Percentiles rank a stretch among this genome's conserved stretches.
Conservation (phyloP, 169 alveolate species). For the Plasmodium billcollinsi region DNA sequence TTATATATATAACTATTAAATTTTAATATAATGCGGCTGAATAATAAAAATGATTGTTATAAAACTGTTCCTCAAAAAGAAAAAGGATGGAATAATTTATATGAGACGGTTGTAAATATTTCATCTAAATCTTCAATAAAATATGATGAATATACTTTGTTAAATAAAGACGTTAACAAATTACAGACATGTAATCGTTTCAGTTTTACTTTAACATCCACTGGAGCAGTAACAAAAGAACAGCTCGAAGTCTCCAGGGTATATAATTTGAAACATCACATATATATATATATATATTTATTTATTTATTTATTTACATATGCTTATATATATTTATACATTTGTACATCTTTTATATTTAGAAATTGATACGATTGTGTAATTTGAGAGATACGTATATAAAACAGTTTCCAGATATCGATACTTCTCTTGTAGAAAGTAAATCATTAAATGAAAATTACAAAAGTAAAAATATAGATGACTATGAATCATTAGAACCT, state of each 20-base stretch:
- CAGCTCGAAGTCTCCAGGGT: slow-evolving; percentile 63
- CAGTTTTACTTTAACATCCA: slow-evolving; percentile 55
- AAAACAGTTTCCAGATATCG: slow-evolving; percentile 26
- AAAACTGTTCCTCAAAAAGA: slow-evolving; percentile 5
- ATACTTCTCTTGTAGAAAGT: slow-evolving; percentile 27
- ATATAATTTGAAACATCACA: background rate
- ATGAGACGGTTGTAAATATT: slow-evolving; percentile 19
- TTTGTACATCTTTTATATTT: background rate
- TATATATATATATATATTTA: background rate
- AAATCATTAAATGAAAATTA: background rate
- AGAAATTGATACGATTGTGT: slow-evolving; percentile 31
- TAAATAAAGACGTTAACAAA: slow-evolving; percentile 5
- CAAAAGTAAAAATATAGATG: slow-evolving; percentile 5
- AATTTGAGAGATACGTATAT: slow-evolving; percentile 42
- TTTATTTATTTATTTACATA: background rate
- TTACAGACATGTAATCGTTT: slow-evolving; percentile 26
- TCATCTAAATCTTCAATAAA: slow-evolving; percentile 16
- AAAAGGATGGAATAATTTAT: slow-evolving; percentile 35
- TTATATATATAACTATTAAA: background rate
- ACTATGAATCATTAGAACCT: slow-evolving; percentile 31
- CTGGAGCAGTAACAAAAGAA: slow-evolving; percentile 32
- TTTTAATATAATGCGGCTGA: background rate
- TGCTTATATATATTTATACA: background rate
- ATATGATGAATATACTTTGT: slow-evolving; percentile 37
- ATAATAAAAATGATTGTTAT: background rate